phyloP scores from a whole-genome alignment of 2,329 filamentous ascomycete genomes.

The Nakataea oryzae region DNA sequence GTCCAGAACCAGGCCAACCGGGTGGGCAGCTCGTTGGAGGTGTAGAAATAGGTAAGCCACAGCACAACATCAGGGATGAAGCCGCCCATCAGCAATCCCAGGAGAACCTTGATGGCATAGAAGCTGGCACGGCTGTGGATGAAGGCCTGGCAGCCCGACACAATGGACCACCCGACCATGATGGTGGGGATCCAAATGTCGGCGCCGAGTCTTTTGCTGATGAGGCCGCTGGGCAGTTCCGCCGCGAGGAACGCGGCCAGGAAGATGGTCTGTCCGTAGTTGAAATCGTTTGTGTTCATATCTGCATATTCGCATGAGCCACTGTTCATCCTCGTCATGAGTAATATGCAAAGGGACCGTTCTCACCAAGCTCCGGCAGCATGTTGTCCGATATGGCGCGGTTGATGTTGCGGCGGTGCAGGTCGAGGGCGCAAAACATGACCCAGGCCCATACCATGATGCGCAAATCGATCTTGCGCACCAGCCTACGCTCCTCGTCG shows the following conservation, averaged over 20 bases:
- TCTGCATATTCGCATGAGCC: slow-evolving; percentile 24
- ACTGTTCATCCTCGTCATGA: background rate
- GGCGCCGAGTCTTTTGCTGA: slow-evolving; percentile 36
- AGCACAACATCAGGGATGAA: slow-evolving; percentile 17
- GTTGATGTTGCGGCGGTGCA: slow-evolving; percentile 52
- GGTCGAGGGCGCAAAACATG: slow-evolving; percentile 50
- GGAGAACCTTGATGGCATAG: slow-evolving; percentile 13
- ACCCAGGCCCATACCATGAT: slow-evolving; percentile 30
- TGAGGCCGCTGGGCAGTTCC: slow-evolving; percentile 45
- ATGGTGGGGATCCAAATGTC: slow-evolving; percentile 18
- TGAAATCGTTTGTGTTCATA: slow-evolving; percentile 41
- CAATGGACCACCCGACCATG: slow-evolving; percentile 16
- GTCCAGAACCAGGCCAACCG: slow-evolving; percentile 27
- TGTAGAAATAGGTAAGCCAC: slow-evolving; percentile 18
- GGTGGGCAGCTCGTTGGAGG: slow-evolving; percentile 23
- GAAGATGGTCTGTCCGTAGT: slow-evolving; percentile 47
- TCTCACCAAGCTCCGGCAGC: slow-evolving; percentile 39
- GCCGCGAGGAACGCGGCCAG: slow-evolving; percentile 41
- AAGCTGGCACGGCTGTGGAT: slow-evolving; percentile 10
- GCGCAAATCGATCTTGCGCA: slow-evolving; percentile 39
- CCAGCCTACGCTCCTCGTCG: slow-evolving; percentile 43
- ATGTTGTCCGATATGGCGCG: slow-evolving; percentile 54
- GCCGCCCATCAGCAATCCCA: slow-evolving; percentile 14
- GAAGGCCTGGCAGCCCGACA: slow-evolving; percentile 9
- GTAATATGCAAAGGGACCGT: background rate